Evolutionary conservation across 345 rosid genomes (phyloP).

Genomic region (Hibiscus tridactylites): DNA sequence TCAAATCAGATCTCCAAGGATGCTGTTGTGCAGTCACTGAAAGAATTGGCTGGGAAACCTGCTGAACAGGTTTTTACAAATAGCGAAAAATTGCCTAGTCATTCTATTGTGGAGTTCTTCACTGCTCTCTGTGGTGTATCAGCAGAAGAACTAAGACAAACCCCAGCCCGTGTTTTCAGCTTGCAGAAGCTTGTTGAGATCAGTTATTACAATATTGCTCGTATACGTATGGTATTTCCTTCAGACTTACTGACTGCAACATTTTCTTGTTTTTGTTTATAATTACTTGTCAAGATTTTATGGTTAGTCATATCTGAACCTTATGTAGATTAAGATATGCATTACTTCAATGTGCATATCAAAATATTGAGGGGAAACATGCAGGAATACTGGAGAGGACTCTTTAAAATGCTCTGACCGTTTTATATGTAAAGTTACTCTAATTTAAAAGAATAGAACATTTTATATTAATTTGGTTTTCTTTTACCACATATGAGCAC

Average conservation of each 20-base stretch:
- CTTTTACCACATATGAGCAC: neutral
- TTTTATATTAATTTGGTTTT: neutral
- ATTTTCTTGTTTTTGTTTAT: neutral
- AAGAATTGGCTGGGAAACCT: slow-evolving; percentile 90
- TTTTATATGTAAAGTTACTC: neutral
- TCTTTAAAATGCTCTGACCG: neutral
- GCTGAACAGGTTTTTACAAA: slow-evolving; percentile 89
- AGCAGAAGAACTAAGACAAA: slow-evolving; percentile 92
- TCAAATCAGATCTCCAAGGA: slow-evolving; percentile 98
- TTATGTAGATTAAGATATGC: neutral
- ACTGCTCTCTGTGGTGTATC: slow-evolving; percentile 96
- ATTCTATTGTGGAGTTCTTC: slow-evolving; percentile 87
- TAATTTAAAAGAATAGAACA: neutral
- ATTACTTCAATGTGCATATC: neutral
- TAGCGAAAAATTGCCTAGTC: slow-evolving; percentile 90
- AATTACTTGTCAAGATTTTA: neutral
- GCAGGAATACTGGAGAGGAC: neutral
- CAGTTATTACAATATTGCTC: slow-evolving; percentile 97
- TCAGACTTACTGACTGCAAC: neutral
- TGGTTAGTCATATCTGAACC: neutral
- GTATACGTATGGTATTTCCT: slow-evolving; percentile 83
- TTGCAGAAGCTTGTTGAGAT: slow-evolving; percentile 98
- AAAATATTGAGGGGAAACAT: neutral
- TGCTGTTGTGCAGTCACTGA: slow-evolving; percentile 81
- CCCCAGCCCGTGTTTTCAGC: slow-evolving; percentile 98